A percentile compares a stretch with the other conserved stretches of the same genome.
Conservation (phyloP, 768 basidiomycete genomes). For the Lyophyllum shimeji region DNA sequence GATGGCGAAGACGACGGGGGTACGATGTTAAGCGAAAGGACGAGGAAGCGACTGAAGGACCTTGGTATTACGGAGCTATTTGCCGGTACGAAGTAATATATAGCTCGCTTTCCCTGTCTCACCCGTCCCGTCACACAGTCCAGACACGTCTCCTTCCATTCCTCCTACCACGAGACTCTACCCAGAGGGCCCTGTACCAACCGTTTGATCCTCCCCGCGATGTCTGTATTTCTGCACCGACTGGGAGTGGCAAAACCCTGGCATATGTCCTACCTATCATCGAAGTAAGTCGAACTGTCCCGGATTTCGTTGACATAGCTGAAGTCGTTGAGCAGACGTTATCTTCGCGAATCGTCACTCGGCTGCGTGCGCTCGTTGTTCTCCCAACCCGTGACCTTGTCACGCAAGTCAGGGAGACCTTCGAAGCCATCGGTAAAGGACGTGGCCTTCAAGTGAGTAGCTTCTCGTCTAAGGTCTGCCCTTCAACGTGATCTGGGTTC, state of each 20-base stretch:
- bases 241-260: constrained; percentile 96
- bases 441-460: constrained; percentile 77
- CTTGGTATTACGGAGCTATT: constrained; percentile 87
- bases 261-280: constrained; percentile 94
- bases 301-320: not conserved
- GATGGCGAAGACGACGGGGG: constrained; percentile 38
- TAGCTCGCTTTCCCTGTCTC: not conserved
- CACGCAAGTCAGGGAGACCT: constrained; percentile 86
- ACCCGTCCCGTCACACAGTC: constrained; percentile 46
- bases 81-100: constrained; percentile 57
- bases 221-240: constrained; percentile 93
- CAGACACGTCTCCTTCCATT: constrained; percentile 88
- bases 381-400: constrained; percentile 95
- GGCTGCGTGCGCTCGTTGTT: constrained; percentile 84
- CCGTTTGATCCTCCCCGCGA: constrained; percentile 72
- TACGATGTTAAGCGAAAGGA: constrained; percentile 58
- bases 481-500: constrained; percentile 4
- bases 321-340: constrained; percentile 52
- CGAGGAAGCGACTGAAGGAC: constrained; percentile 61
- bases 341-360: constrained; percentile 71
- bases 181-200: constrained; percentile 53
- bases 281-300: constrained; percentile 55
- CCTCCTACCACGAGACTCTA: constrained; percentile 50
- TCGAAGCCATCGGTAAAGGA: constrained; percentile 82
- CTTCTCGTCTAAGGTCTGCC: constrained; percentile 1